Evolutionary conservation across 495 filamentous ascomycete genomes (phyloP).

Genomic region (Saxispiralis lemnorum): DNA sequence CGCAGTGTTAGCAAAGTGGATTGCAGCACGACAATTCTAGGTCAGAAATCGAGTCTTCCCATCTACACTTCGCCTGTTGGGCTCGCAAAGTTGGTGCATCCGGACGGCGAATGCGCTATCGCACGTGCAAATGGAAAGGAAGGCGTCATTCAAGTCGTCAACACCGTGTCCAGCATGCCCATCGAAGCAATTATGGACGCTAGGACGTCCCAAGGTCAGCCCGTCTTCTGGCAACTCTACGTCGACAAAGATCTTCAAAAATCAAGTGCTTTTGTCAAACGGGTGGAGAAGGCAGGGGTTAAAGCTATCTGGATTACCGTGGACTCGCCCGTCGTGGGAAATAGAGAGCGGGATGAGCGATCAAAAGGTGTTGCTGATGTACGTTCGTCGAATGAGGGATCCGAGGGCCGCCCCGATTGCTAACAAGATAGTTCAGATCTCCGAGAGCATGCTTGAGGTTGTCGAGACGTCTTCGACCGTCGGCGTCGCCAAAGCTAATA

Average conservation of each 20-base stretch:
- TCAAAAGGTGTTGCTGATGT: no score
- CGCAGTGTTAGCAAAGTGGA: constrained; percentile 45
- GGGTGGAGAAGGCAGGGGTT: constrained; percentile 4
- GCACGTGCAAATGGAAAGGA: constrained; percentile 26
- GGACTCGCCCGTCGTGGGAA: constrained; percentile 20
- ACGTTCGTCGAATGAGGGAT: no score
- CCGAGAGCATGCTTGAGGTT: constrained; percentile 39
- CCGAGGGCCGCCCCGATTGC: no score
- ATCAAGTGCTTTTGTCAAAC: constrained; percentile 33
- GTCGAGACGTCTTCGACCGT: constrained; percentile 39
- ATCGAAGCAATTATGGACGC: constrained; percentile 25
- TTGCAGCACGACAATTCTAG: constrained; percentile 43
- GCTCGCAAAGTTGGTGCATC: constrained; percentile 54
- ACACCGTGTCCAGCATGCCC: constrained; percentile 42
- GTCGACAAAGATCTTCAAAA: constrained; percentile 55
- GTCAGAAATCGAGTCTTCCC: constrained; percentile 37
- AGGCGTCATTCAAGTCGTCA: constrained; percentile 44
- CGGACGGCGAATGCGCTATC: constrained; percentile 53
- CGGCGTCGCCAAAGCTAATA: constrained; percentile 48
- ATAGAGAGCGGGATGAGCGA: constrained; percentile 21
- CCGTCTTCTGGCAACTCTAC: constrained; percentile 66
- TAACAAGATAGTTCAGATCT: constrained; percentile 27
- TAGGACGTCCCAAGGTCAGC: constrained; percentile 20
- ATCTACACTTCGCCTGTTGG: constrained; percentile 57
- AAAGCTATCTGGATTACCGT: constrained; percentile 22